Base-by-base conservation (phyloP, 306 rosid species). In the Neltuma alba region DNA sequence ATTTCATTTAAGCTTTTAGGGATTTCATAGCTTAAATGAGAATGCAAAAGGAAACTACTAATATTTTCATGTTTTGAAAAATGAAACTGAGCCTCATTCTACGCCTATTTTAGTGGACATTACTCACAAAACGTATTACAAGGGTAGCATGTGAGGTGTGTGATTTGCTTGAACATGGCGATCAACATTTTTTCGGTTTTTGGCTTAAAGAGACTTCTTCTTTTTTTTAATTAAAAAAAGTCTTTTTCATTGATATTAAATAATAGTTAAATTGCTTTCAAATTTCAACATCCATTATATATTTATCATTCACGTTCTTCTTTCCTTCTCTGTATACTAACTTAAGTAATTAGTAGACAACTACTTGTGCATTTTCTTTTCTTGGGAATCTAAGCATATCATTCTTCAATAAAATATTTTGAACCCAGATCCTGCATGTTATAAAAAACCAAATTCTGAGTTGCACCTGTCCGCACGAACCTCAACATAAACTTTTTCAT, bases 321-420 rank as follows among this genome's bases (percentile, higher is more conserved):
- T 55, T 20, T 28, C 18, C 16, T 63, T 25, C n/a, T 11, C 11
- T 25, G 36, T 12, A 1, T 12, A 36, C 18, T 42, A 4, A 23
- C 70, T 68, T 52, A 21, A 18, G 65, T 40, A 69, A 63, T 23
- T 63, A 74, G 62, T 76, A 70, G 82, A 27, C 74, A 55, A 70
- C 67, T 61, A 66, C 20, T 47, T 11, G 25, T 37, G 50, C 68
- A 66, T 34, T 25, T 58, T 58, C 18, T 14, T 14, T 42, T 62
- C 63, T 15, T 18, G 50, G 15, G 38, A 54, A 72, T 72, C 44
- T 11, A 15, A 67, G 48, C 50, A 38, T 28, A 60, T 60, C 66
- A 4, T 28, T 60, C 66, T 60, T 12, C 66, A 18, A 42, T 52
- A 77, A 71, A 63, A 38, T 72, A 82, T 68, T 68, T 75, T 68